phyloP scores from a whole-genome alignment of 2,329 filamentous ascomycete species.

The Grosmannia serpens region DNA sequence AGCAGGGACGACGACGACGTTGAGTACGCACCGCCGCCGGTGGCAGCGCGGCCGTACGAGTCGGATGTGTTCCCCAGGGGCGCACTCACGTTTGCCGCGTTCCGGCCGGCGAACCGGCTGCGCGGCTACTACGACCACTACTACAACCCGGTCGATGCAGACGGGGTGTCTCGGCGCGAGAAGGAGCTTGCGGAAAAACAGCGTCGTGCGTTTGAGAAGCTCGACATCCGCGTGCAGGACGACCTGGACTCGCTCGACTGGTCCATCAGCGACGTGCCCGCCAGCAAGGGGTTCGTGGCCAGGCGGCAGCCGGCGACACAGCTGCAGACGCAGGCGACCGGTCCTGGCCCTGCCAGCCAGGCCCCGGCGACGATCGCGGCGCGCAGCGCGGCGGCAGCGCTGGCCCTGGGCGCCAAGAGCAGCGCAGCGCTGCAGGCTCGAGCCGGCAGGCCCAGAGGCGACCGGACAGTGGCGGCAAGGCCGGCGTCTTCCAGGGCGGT shows the following conservation, averaged over 20 bases:
- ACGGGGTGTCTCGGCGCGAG: constrained; percentile 52
- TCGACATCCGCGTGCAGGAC: constrained; percentile 56
- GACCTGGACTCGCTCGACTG: constrained; percentile 54
- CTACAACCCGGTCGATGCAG: constrained; percentile 52
- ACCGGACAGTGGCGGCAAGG: constrained; percentile 14
- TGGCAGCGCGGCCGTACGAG: constrained; percentile 53
- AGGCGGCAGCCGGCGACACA: constrained; percentile 11
- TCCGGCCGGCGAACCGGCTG: constrained; percentile 47
- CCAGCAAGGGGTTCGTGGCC: constrained; percentile 28
- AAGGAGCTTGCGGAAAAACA: constrained; percentile 46
- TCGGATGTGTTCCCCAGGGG: constrained; percentile 55
- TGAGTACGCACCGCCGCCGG: constrained; percentile 77
- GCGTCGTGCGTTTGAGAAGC: constrained; percentile 38
- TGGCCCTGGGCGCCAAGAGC: constrained; percentile 28
- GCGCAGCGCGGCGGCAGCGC: constrained; percentile 40
- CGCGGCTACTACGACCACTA: constrained; percentile 52
- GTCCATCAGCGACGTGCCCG: constrained; percentile 44
- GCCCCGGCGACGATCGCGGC: constrained; percentile 41
- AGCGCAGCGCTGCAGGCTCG: constrained; percentile 13
- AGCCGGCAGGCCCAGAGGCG: background rate
- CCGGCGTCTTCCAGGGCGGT: constrained; percentile 12
- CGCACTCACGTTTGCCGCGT: constrained; percentile 42
- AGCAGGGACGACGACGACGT: constrained; percentile 63
- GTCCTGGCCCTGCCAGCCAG: background rate
- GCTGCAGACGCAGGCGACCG: background rate